phyloP scores from a whole-genome alignment of 495 filamentous ascomycete genomes.

The Bathelium albidoporum region DNA sequence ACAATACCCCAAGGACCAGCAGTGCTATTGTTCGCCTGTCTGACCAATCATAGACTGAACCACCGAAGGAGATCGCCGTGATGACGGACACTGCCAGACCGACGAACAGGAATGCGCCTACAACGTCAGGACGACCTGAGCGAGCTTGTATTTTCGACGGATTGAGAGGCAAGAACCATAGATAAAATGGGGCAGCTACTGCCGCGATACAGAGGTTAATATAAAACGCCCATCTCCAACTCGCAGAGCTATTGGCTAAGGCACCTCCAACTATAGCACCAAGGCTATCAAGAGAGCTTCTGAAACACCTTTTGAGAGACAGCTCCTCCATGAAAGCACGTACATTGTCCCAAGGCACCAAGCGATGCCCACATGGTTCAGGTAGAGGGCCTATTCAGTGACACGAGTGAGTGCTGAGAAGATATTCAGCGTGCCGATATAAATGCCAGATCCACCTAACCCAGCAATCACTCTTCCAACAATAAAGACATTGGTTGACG shows the following conservation, averaged over 20 bases:
- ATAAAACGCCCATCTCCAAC: conserved; percentile 55
- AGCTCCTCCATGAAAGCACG: too few species aligned
- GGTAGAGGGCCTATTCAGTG: neutral
- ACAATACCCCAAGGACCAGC: neutral
- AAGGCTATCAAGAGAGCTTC: neutral
- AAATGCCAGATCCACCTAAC: conserved; percentile 1
- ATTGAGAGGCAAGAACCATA: conserved; percentile 48
- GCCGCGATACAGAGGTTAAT: conserved; percentile 56
- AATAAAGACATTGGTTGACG: conserved; percentile 19
- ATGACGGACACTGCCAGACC: neutral
- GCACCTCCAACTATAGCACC: conserved; percentile 51
- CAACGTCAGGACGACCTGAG: conserved; percentile 26
- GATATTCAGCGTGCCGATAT: neutral
- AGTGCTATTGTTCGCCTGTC: neutral
- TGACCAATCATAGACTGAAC: neutral
- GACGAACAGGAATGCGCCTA: neutral
- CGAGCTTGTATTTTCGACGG: too few species aligned
- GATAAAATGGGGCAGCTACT: conserved; percentile 42
- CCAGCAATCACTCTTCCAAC: conserved; percentile 19
- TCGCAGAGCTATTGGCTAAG: conserved; percentile 39
- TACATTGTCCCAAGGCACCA: neutral
- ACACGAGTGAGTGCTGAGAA: neutral
- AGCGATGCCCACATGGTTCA: neutral
- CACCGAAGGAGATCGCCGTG: neutral
- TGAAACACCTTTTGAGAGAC: too few species aligned